Evolutionary conservation across 2,329 filamentous ascomycete genomes (phyloP).

Genomic region (Colletotrichum sublineola): DNA sequence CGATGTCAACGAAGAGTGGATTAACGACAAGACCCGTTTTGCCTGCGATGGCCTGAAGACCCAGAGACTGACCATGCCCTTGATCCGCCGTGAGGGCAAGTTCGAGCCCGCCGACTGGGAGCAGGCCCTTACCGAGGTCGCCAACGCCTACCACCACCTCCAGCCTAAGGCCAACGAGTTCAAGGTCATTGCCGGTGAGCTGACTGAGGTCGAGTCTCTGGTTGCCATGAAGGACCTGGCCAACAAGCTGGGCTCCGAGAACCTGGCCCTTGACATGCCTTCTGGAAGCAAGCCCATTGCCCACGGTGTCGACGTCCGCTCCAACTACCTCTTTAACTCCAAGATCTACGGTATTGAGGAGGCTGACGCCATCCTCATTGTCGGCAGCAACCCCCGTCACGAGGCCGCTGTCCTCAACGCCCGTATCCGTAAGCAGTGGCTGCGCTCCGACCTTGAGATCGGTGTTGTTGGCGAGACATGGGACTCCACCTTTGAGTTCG

Average conservation of each 20-base stretch:
- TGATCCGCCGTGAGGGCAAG: conserved; percentile 89
- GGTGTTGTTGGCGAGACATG: conserved; percentile 92
- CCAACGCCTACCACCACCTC: conserved; percentile 81
- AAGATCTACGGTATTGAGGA: conserved; percentile 94
- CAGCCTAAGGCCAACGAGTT: conserved; percentile 93
- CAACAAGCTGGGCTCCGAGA: conserved; percentile 96
- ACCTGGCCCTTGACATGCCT: conserved; percentile 91
- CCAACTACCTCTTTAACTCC: conserved; percentile 98
- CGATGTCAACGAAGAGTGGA: conserved; percentile 99
- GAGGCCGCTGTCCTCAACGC: conserved; percentile 97
- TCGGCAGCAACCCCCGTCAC: conserved; percentile 95
- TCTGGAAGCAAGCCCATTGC: conserved; percentile 85
- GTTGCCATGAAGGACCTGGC: conserved; percentile 98
- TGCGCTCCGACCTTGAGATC: conserved; percentile 93
- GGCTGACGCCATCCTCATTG: conserved; percentile 89
- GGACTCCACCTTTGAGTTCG: conserved; percentile 94
- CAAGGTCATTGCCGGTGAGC: conserved; percentile 91
- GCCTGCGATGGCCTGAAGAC: conserved; percentile 97
- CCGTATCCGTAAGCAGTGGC: conserved; percentile 97
- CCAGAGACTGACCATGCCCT: conserved; percentile 91
- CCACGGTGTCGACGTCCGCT: conserved; percentile 92
- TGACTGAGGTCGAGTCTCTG: conserved; percentile 92
- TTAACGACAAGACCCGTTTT: conserved; percentile 98
- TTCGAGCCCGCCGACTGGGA: conserved; percentile 97
- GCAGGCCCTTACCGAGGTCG: conserved; percentile 90